Evolutionary conservation across 352 stramenopile genomes (phyloP), one percentile per base, ranked within the genome.

Genomic region (Pythium aristosporum): DNA sequence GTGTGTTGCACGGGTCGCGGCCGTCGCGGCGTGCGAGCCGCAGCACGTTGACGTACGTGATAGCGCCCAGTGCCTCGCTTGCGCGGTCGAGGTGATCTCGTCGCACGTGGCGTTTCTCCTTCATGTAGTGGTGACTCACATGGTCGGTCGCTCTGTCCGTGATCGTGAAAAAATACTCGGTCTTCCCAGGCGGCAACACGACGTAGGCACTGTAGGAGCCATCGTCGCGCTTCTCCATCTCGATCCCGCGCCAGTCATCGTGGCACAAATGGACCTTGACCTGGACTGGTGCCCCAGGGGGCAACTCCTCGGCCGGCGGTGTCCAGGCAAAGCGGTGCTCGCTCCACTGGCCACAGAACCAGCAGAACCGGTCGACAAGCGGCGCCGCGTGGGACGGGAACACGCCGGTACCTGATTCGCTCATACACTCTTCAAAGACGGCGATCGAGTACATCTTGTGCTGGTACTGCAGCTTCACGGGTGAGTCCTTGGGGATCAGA

Each of bases 371-470:
- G 53, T 93, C 82, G 1, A 89, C 79, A 36, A 89, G 75, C 25
- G 57, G 69, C 42, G 71, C 70, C 0, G 88, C 54, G 20, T 90
- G 80, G 2, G 72, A 18, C 5, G 82, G 78, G 36, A 89, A 84
- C 8, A 75, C 61, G 23, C 78, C 79, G 3, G 57, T 76, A 8
- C 82, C 85, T 49, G 63, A 72, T 32, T 91, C 79, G 30, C 78
- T 82, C 52, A 91, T 84, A 20, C 78, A 69, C 37, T 87, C 79
- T 48, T 93, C 82, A 49, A 91, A 93, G 0, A 89, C 66, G 2
- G 76, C 76, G 57, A 93, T 88, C 16, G 80, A 88, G 63, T 80
- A 89, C 61, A 83, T 73, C 59, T 93, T 93, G 72, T 93, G 82
- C 57, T 93, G 85, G 42, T 90, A 76, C 2, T 76, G 68, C 18